Conservation (phyloP, 1,284 basidiomycete genomes). For the Ceratobasidium sp. region DNA sequence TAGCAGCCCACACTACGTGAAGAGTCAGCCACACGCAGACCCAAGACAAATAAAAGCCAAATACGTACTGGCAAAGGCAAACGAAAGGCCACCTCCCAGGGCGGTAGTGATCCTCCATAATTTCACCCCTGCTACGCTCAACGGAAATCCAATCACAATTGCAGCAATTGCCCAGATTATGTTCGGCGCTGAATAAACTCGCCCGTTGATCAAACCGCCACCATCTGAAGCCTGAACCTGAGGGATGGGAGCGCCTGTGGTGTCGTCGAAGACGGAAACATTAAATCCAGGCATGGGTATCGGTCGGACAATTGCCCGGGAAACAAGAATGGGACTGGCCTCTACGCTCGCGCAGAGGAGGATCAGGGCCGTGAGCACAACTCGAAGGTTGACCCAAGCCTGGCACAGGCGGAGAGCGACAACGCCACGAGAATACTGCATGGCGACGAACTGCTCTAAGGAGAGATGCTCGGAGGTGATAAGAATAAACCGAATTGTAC, state of each 20-base stretch:
- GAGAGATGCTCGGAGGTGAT: too few species aligned
- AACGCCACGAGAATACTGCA: too few species aligned
- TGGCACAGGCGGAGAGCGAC: background rate
- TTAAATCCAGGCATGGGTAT: slow-evolving; percentile 35
- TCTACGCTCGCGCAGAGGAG: background rate
- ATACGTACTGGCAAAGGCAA: slow-evolving; percentile 38
- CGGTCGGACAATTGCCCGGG: slow-evolving; percentile 31
- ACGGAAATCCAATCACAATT: slow-evolving; percentile 14
- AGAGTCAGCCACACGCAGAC: background rate
- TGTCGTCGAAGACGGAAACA: slow-evolving; percentile 37
- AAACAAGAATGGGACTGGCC: slow-evolving; percentile 20
- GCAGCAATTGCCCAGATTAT: slow-evolving; percentile 35
- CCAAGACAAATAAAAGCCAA: background rate
- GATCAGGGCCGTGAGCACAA: background rate
- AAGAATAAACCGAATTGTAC: too few species aligned
- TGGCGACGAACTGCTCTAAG: too few species aligned
- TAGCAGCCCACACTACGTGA: slow-evolving; percentile 24
- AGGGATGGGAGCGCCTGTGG: slow-evolving; percentile 34
- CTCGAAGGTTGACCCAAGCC: background rate
- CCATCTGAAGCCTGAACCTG: slow-evolving; percentile 36
- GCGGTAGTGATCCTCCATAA: slow-evolving; percentile 35
- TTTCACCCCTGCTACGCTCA: slow-evolving; percentile 23
- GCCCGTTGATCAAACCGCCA: slow-evolving; percentile 22
- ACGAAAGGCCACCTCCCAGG: slow-evolving; percentile 19
- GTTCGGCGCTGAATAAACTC: slow-evolving; percentile 30